phyloP scores from a whole-genome alignment of 257 asterid genomes.

The Haberlea rhodopensis region DNA sequence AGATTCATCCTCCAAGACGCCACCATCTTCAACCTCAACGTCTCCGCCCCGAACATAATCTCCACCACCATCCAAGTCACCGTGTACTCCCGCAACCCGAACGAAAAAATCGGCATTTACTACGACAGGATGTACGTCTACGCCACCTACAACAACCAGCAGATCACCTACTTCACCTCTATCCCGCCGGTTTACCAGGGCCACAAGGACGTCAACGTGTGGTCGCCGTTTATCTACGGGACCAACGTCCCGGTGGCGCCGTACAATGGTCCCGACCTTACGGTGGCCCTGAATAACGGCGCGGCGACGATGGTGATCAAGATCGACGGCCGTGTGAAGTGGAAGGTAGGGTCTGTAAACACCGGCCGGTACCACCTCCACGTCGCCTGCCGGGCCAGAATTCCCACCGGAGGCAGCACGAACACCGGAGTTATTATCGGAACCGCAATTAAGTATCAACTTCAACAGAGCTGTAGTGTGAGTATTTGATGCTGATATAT shows the following conservation, averaged over 20 bases:
- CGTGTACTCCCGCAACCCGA: slow-evolving; percentile 67
- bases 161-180: slow-evolving; percentile 63
- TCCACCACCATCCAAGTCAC: slow-evolving; percentile 76
- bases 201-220: slow-evolving; percentile 64
- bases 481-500: slow-evolving; percentile 37
- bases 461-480: slow-evolving; percentile 51
- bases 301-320: slow-evolving; percentile 48
- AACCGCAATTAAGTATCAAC: slow-evolving; percentile 61
- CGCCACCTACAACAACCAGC: slow-evolving; percentile 66
- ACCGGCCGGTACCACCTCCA: slow-evolving; percentile 75
- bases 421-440: slow-evolving; percentile 53
- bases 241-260: slow-evolving; percentile 76
- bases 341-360: slow-evolving; percentile 62
- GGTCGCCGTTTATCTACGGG: slow-evolving; percentile 79
- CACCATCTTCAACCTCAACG: too few relatives aligned
- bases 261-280: slow-evolving; percentile 53
- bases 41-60: too few relatives aligned
- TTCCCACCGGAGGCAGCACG: slow-evolving; percentile 50
- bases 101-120: slow-evolving; percentile 56
- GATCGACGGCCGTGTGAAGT: slow-evolving; percentile 59
- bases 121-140: slow-evolving; percentile 50
- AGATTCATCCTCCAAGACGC: too few relatives aligned
- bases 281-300: slow-evolving; percentile 54
- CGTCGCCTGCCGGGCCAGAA: slow-evolving; percentile 60
- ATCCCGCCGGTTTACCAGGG: slow-evolving; percentile 79